A percentile compares a stretch with the other conserved stretches of the same genome.
Conservation (phyloP, 2,329 filamentous ascomycete species). For the Sporothrix inflata region DNA sequence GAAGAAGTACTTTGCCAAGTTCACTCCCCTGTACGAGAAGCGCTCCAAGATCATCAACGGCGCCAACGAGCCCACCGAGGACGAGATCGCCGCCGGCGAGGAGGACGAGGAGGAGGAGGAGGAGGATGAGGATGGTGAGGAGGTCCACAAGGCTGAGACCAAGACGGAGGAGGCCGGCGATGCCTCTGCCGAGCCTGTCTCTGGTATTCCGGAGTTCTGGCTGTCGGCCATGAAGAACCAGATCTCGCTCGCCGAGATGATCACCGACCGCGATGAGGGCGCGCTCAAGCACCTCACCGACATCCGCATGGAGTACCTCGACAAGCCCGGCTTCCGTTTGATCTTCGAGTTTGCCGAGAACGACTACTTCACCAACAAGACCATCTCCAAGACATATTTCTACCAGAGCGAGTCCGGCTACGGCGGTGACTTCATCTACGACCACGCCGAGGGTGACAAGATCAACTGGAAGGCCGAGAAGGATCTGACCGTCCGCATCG, state of each 20-base stretch:
- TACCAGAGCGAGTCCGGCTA: conserved; percentile 99
- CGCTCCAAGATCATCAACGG: conserved; percentile 93
- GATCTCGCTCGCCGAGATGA: conserved; percentile 94
- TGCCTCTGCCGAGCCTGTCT: conserved; percentile 55
- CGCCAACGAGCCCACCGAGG: conserved; percentile 78
- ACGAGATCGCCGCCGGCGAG: conserved; percentile 85
- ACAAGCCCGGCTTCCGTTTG: conserved; percentile 95
- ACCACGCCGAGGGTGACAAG: conserved; percentile 97
- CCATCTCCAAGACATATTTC: conserved; percentile 96
- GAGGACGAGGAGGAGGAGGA: conserved; percentile 72
- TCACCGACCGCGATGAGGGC: conserved; percentile 94
- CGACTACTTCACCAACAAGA: conserved; percentile 97
- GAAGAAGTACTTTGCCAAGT: conserved; percentile 99
- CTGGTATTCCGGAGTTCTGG: conserved; percentile 99
- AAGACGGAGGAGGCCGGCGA: conserved; percentile 55
- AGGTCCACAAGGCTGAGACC: conserved; percentile 58
- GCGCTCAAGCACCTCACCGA: conserved; percentile 88
- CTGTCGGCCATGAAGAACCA: conserved; percentile 99
- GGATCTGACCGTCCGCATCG: conserved; percentile 89
- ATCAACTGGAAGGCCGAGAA: conserved; percentile 95
- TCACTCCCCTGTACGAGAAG: conserved; percentile 95
- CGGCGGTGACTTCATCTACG: conserved; percentile 98
- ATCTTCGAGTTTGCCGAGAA: conserved; percentile 98
- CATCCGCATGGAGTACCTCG: conserved; percentile 98
- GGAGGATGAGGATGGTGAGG: conserved; percentile 58